Percentiles rank a stretch among this genome's conserved stretches.
These are phyloP conservation scores for Gossypium mustelinum DNA, from an alignment of 345 rosid species.

Conservation along the genomic window DNA sequence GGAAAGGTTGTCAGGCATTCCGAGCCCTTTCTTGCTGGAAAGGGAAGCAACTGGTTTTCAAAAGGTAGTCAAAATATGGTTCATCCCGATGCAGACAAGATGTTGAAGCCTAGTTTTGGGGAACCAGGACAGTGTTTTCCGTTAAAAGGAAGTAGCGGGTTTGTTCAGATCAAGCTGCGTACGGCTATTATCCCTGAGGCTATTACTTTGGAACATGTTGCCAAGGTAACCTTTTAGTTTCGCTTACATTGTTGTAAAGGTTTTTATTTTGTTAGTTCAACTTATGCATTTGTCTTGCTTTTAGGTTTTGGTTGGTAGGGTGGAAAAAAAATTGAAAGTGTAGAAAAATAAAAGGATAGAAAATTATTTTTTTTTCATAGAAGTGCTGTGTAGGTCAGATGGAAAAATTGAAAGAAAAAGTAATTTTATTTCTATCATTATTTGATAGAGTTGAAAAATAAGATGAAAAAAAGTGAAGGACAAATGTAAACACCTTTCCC, in stretches of 20 bases:
- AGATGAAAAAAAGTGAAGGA: too few relatives aligned
- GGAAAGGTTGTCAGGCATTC: conserved; percentile 68
- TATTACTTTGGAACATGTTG: conserved; percentile 74
- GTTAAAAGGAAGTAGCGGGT: conserved; percentile 67
- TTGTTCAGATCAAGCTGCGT: conserved; percentile 69
- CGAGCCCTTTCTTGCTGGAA: conserved; percentile 38
- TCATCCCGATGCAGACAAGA: conserved; percentile 45
- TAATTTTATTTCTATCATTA: too few relatives aligned
- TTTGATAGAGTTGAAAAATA: too few relatives aligned
- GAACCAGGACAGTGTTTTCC: conserved; percentile 98
- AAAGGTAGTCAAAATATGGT: not conserved
- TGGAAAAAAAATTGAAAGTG: not conserved
- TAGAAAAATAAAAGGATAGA: too few relatives aligned
- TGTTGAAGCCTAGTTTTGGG: conserved; percentile 89
- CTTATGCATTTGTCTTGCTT: not conserved
- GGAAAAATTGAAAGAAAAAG: too few relatives aligned
- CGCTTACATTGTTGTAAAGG: not conserved
- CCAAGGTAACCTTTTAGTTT: conserved; percentile 55
- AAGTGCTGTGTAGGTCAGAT: too few relatives aligned
- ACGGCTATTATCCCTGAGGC: conserved; percentile 72
- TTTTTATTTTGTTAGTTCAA: not conserved
- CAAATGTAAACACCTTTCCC: too few relatives aligned
- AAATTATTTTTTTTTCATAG: too few relatives aligned
- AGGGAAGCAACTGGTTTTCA: not conserved
- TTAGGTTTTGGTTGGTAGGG: not conserved